Conservation (phyloP, 495 filamentous ascomycete genomes). For the Aspergillus sparsus region DNA sequence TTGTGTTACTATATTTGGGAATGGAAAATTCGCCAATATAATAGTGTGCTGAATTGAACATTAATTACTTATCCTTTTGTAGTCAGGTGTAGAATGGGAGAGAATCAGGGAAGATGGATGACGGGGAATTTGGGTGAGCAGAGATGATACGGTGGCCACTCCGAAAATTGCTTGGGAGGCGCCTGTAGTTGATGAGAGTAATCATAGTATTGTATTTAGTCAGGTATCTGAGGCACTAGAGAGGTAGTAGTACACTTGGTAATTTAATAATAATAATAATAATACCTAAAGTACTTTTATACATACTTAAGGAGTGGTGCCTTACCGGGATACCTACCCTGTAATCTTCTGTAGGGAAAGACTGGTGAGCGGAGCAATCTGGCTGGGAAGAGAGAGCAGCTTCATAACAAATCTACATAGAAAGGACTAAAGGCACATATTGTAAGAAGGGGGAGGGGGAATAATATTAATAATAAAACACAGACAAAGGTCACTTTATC, state of each 20-base stretch:
- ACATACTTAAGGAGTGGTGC: too few relatives aligned
- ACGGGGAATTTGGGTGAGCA: not conserved
- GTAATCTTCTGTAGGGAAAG: too few relatives aligned
- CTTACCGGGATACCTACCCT: too few relatives aligned
- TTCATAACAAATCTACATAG: not conserved
- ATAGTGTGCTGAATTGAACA: not conserved
- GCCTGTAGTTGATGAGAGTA: not conserved
- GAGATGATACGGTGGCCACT: not conserved
- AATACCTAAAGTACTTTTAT: too few relatives aligned
- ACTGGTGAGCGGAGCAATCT: too few relatives aligned
- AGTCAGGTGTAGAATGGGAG: not conserved
- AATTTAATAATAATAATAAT: not conserved
- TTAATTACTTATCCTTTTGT: not conserved
- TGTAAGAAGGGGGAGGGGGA: not conserved
- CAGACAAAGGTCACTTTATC: not conserved
- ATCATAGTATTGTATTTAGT: not conserved
- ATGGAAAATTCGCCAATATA: slow-evolving; percentile 5
- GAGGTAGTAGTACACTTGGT: not conserved
- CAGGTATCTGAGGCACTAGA: not conserved
- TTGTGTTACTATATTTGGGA: slow-evolving; percentile 27
- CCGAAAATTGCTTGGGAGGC: not conserved
- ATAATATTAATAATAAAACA: not conserved
- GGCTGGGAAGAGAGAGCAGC: too few relatives aligned
- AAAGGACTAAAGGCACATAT: not conserved
- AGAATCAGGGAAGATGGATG: not conserved